Base-by-base conservation (phyloP, 208 protist genomes). In the Acanthamoeba royreba region DNA sequence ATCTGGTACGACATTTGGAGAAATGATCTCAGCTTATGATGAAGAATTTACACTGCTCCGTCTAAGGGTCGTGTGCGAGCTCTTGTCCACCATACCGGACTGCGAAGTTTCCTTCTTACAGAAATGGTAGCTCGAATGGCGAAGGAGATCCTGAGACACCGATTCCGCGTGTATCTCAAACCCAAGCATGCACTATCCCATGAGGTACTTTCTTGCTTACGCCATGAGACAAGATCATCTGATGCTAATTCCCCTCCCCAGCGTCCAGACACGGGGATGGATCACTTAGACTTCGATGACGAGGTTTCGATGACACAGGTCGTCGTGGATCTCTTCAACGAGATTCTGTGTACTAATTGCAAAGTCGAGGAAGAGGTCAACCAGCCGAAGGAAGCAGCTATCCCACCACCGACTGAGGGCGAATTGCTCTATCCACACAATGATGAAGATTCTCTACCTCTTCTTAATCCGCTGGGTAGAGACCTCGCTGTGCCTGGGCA, bases 81-180 rank as follows among this genome's bases (percentile, higher is more conserved):
- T 28, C 43, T 91, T 13, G 85, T 91, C 49, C 33, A 52, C 2
- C 53, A 91, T 49, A 31, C 31, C 35, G 85, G 85, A 22, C 11
- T 91, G 8, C 85, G 85, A 4, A 91, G 43, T n/a, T 91, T 49
- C 25, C 85, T 91, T 11, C 38, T 91, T 9, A 91, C 85, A 13
- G 85, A 91, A 42, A 91, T 91, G 40, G 85, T 69, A 1, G 85
- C 85, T 11, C 85, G 85, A 9, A 63, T 91, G 85, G 85, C 85
- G 4, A 91, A 91, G 53, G 33, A 72, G 46, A 91, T 91, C 38
- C 52, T 91, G 33, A 45, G 85, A 3, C 52, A 69, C 7, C 47
- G 85, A 40, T 91, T 61, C 31, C 33, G 85, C 3, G 53, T 49
- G 1, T 91, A 91, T 42, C 53, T 91, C 35, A 69, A 91, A 40